Percentiles rank a stretch among this genome's conserved stretches.
These are phyloP conservation scores for Lentithecium fluviatile DNA, from an alignment of 495 filamentous ascomycete species.

Conservation along the genomic window DNA sequence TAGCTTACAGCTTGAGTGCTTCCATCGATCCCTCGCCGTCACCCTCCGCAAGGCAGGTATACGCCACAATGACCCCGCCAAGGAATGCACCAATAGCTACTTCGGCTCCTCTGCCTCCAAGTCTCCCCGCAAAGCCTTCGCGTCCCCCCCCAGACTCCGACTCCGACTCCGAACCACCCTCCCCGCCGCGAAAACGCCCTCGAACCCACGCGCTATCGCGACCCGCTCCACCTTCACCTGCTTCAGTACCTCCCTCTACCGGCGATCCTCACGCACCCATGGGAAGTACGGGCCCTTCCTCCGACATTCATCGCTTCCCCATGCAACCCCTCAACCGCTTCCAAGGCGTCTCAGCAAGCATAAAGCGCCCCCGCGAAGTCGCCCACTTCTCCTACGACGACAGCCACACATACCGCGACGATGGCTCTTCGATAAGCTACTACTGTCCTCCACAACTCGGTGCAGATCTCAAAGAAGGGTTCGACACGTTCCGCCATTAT, in stretches of 20 bases:
- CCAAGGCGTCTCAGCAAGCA: conserved; percentile 21
- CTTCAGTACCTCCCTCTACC: background rate
- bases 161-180: background rate
- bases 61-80: background rate
- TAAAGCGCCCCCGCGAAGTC: conserved; percentile 57
- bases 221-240: background rate
- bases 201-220: background rate
- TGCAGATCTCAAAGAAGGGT: conserved; percentile 72
- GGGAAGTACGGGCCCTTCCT: background rate
- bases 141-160: background rate
- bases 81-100: background rate
- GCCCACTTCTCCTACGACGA: conserved; percentile 88
- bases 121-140: background rate
- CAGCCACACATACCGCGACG: conserved; percentile 70
- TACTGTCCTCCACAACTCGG: conserved; percentile 79
- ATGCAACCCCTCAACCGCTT: conserved; percentile 22
- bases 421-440: conserved; percentile 75
- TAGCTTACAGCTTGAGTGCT: no score
- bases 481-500: conserved; percentile 77
- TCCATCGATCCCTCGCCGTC: no score
- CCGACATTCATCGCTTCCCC: conserved; percentile 4
- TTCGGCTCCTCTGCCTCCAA: background rate
- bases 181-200: background rate
- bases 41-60: no score
- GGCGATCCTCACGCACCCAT: background rate